Conservation (phyloP, 2,329 filamentous ascomycete species). For the Botrytis fragariae region DNA sequence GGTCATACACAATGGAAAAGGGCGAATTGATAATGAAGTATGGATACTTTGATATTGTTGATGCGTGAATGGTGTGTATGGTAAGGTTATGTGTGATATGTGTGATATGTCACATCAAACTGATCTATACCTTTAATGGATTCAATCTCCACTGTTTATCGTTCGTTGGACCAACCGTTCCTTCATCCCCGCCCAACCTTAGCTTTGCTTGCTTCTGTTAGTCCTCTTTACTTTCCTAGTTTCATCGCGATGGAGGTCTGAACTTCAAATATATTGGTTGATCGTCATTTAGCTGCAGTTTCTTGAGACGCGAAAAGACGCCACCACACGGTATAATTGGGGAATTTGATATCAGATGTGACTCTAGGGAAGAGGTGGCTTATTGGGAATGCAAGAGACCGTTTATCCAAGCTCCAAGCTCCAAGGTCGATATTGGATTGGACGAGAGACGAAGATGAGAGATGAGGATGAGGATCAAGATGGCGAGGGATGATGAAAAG, state of each 20-base stretch:
- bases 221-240: background rate
- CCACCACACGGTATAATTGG: background rate
- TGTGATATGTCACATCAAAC: no score
- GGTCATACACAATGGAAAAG: background rate
- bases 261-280: background rate
- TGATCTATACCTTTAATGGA: background rate
- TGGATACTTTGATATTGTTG: background rate
- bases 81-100: no score
- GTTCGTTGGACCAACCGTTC: background rate
- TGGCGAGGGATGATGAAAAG: background rate
- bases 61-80: background rate
- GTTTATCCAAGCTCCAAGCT: background rate
- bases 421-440: background rate
- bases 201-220: background rate
- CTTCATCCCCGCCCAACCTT: background rate
- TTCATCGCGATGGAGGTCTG: background rate
- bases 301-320: slow-evolving; percentile 1
- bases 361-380: background rate
- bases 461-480: background rate
- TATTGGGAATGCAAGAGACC: background rate
- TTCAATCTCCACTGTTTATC: background rate
- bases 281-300: background rate
- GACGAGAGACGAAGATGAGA: background rate
- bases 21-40: background rate
- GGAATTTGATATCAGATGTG: slow-evolving; percentile 8